Evolutionary conservation across 1,284 basidiomycete genomes (phyloP).

Genomic region (Cutaneotrichosporon curvatum): DNA sequence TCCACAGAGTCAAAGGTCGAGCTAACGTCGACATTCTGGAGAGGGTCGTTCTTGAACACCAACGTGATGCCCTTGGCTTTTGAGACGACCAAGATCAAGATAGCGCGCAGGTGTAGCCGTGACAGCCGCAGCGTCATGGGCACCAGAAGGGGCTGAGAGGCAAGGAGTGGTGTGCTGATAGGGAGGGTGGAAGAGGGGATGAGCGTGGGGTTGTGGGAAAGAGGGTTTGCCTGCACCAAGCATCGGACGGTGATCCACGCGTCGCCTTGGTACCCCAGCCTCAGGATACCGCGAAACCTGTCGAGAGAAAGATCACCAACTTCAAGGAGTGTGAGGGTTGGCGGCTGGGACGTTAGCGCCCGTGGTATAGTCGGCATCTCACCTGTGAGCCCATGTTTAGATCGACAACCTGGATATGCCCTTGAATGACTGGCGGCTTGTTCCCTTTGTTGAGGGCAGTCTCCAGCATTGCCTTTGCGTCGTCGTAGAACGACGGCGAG

Average conservation of each 20-base stretch:
- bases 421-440: conserved; percentile 96
- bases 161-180: conserved; percentile 72
- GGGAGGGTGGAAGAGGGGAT: conserved; percentile 64
- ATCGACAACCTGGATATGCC: conserved; percentile 94
- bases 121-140: conserved; percentile 98
- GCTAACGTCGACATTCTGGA: conserved; percentile 95
- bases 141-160: conserved; percentile 86
- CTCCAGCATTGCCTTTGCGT: conserved; percentile 90
- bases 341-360: conserved; percentile 58
- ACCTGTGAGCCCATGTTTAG: conserved; percentile 97
- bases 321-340: conserved; percentile 93
- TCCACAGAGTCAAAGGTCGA: conserved; percentile 97
- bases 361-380: conserved; percentile 28
- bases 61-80: conserved; percentile 96
- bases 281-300: conserved; percentile 95
- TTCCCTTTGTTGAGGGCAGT: conserved; percentile 93
- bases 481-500: conserved; percentile 86
- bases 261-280: conserved; percentile 90
- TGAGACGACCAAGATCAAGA: conserved; percentile 95
- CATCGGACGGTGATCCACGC: conserved; percentile 93
- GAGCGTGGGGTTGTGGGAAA: conserved; percentile 72
- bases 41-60: conserved; percentile 98
- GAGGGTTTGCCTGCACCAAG: conserved; percentile 65
- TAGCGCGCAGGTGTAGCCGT: conserved; percentile 85
- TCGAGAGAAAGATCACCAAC: conserved; percentile 94